Conservation (phyloP, 208 protist genomes). For the Trichomonas tenax region DNA sequence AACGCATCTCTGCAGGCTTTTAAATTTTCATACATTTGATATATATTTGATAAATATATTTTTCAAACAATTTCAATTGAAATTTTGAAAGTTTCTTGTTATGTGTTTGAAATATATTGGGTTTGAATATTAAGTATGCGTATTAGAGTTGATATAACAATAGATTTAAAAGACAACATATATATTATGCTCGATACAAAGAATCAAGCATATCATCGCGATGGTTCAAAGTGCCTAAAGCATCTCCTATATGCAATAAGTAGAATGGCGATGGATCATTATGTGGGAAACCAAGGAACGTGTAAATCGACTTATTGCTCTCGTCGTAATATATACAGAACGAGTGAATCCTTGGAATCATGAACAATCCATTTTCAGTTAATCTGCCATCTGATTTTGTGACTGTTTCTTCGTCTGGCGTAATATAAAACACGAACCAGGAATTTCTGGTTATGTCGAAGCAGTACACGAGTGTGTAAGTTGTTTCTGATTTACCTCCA, state of each 20-base stretch:
- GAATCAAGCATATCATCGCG: neutral
- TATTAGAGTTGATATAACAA: neutral
- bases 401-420: neutral
- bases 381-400: neutral
- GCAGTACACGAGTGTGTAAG: neutral
- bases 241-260: neutral
- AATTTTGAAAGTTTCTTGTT: too few species aligned
- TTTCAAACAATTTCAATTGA: too few species aligned
- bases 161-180: neutral
- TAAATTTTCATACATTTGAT: too few species aligned
- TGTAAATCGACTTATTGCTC: neutral
- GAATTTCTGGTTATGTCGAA: neutral
- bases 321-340: neutral
- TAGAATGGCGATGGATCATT: neutral
- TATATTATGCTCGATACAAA: neutral
- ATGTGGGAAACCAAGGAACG: neutral
- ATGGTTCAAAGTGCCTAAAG: neutral
- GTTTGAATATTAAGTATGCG: too few species aligned
- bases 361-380: neutral
- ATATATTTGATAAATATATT: too few species aligned
- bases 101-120: too few species aligned
- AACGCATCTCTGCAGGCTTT: too few species aligned
- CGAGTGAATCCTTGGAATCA: neutral
- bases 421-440: neutral
- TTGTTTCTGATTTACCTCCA: conserved; percentile 4